A percentile compares a stretch with the other conserved stretches of the same genome.
These are phyloP conservation scores for Nicotiana knightiana DNA, from an alignment of 257 asterid genomes.

Conservation along the genomic window DNA sequence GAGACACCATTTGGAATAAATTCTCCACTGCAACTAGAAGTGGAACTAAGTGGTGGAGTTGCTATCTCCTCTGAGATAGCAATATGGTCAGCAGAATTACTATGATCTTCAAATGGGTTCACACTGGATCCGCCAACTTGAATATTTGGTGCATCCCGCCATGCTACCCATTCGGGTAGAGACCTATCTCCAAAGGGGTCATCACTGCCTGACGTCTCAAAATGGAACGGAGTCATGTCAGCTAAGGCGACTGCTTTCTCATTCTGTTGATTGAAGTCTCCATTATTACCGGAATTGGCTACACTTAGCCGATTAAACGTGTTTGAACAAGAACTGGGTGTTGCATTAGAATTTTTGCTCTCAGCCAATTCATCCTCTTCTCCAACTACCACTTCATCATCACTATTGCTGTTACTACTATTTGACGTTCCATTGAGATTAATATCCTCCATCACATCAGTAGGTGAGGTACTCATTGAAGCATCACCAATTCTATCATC, in stretches of 20 bases:
- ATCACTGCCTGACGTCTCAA: constrained; percentile 59
- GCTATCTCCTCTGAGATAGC: constrained; percentile 23
- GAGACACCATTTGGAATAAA: constrained; percentile 39
- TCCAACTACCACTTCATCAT: constrained; percentile 92
- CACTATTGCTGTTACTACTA: constrained; percentile 51
- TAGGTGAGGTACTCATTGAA: constrained; percentile 47
- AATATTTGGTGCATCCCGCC: constrained; percentile 68
- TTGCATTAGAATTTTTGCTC: constrained; percentile 30
- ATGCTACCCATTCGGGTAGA: constrained; percentile 92
- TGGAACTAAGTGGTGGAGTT: constrained; percentile 22
- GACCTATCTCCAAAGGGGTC: constrained; percentile 79
- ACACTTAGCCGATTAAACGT: constrained; percentile 23
- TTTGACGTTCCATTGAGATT: constrained; percentile 50
- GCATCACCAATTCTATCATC: constrained; percentile 55
- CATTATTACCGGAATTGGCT: constrained; percentile 23
- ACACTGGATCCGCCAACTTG: constrained; percentile 51
- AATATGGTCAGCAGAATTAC: constrained; percentile 16
- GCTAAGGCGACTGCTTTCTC: constrained; percentile 33
- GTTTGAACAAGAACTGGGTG: constrained; percentile 25
- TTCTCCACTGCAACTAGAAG: constrained; percentile 40
- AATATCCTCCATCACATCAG: constrained; percentile 52
- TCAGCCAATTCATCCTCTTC: constrained; percentile 71
- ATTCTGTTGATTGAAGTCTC: constrained; percentile 13
- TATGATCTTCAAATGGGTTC: constrained; percentile 64
- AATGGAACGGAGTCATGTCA: constrained; percentile 46